These are phyloP conservation scores for Primulina eburnea DNA, from an alignment of 257 asterid genomes.

Conservation along the genomic window DNA sequence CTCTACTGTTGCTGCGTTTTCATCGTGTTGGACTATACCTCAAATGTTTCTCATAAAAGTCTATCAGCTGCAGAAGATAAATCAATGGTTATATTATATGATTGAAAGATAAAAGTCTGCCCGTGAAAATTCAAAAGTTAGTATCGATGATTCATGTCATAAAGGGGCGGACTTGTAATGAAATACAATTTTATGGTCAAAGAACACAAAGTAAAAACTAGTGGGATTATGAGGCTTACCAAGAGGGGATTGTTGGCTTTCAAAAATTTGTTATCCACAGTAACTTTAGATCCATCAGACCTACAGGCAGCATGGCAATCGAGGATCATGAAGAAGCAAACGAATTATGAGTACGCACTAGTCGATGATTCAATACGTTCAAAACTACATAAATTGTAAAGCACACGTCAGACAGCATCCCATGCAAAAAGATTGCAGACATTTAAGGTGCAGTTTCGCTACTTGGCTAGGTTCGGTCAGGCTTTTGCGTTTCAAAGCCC, in stretches of 20 bases:
- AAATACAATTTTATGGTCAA: not conserved
- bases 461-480: not conserved
- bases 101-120: not conserved
- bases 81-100: conserved; percentile 6
- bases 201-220: not conserved
- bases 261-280: conserved; percentile 84
- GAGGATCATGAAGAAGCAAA: conserved; percentile 14
- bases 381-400: not conserved
- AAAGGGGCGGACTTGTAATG: not conserved
- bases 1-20: conserved; percentile 12
- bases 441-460: not conserved
- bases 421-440: not conserved
- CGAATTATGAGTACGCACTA: not conserved
- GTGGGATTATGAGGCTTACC: conserved; percentile 37
- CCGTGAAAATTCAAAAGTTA: not conserved
- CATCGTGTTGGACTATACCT: conserved; percentile 52
- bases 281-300: conserved; percentile 77
- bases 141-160: not conserved
- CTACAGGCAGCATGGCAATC: conserved; percentile 41
- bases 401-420: not conserved
- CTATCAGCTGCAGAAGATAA: conserved; percentile 63
- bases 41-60: conserved; percentile 74
- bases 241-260: conserved; percentile 77
- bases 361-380: not conserved
- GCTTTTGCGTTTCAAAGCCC: not conserved